Base-by-base conservation (phyloP, 2,329 filamentous ascomycete genomes). In the Fusarium beomiforme region DNA sequence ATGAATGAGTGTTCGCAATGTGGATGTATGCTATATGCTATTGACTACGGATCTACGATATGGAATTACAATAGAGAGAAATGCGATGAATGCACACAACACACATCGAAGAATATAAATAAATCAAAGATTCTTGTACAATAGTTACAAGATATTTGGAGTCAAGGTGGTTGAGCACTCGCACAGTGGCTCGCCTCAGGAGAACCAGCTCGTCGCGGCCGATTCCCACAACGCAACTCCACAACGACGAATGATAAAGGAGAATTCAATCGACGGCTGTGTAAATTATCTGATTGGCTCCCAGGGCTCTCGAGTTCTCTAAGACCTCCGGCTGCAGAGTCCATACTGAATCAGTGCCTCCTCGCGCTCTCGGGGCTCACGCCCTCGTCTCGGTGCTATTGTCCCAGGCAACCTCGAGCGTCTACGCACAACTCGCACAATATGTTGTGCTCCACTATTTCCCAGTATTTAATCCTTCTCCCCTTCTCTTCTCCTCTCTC, bases 121-220 rank as follows among this genome's bases (percentile, higher is more conserved):
- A 2, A 0, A 29, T 10, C 3, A 4, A 10, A 3, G 13, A 59
- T 26, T 1, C 11, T 37, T 4, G 8, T 4, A 41, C 9, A 24
- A 21, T 23, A 24, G 9, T 55, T 17, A 11, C 5, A 56, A n/a
- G 13, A 21, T 31, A 13, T 2, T 34, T 14, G 17, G 29, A 4
- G 11, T 31, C 21, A 13, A 41, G 19, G 7, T 49, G 23, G 46
- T 21, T 11, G n/a, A 54, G 37, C 4, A 57, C 23, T 33, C 16
- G 16, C 39, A 57, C 24, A 31, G 33, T 37, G 43, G 51, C 41
- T 67, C 24, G 13, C 21, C 29, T 54, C 67, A 71, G 68, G 58
- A 65, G 63, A 36, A 43, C 57, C 26, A 42, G n/a, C n/a, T 39
- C 19, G 13, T 59, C 41, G 24, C 54, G 57, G 7, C 37, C 59